Conservation (phyloP, 2,329 filamentous ascomycete species). For the Aspergillus flavus region DNA sequence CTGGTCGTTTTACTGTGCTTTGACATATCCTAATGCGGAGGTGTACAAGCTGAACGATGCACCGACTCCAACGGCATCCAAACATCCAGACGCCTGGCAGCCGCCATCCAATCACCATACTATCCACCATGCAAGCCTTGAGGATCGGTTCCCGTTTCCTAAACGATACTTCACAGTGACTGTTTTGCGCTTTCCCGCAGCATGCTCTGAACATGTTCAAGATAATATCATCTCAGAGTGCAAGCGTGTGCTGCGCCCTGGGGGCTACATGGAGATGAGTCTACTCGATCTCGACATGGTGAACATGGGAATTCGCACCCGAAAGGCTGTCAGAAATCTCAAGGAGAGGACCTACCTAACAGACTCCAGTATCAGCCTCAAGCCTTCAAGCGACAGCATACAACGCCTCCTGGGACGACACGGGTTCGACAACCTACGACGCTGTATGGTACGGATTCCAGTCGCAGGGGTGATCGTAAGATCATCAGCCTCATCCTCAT, state of each 20-base stretch:
- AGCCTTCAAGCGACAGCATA: constrained; percentile 51
- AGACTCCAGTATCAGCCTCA: constrained; percentile 48
- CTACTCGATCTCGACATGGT: constrained; percentile 54
- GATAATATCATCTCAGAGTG: constrained; percentile 51
- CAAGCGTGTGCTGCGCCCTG: constrained; percentile 51
- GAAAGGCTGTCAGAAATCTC: constrained; percentile 47
- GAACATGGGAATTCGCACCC: constrained; percentile 52
- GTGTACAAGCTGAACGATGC: constrained; percentile 48
- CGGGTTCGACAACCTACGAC: constrained; percentile 52
- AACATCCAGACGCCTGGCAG: constrained; percentile 45
- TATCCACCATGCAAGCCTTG: constrained; percentile 44
- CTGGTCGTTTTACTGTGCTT: constrained; percentile 55
- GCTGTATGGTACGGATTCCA: constrained; percentile 53
- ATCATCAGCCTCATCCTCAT: constrained; percentile 45
- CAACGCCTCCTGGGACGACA: constrained; percentile 48
- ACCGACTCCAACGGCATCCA: constrained; percentile 33
- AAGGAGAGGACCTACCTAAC: constrained; percentile 50
- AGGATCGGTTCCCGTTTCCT: constrained; percentile 49
- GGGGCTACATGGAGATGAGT: constrained; percentile 53
- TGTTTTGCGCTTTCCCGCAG: constrained; percentile 50
- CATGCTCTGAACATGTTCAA: constrained; percentile 47
- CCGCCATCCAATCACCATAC: constrained; percentile 47
- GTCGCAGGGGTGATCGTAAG: constrained; percentile 49
- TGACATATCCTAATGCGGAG: constrained; percentile 50
- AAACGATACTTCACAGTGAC: constrained; percentile 50